Base-by-base conservation (phyloP, 2,329 filamentous ascomycete genomes). In the Colletotrichum cereale region DNA sequence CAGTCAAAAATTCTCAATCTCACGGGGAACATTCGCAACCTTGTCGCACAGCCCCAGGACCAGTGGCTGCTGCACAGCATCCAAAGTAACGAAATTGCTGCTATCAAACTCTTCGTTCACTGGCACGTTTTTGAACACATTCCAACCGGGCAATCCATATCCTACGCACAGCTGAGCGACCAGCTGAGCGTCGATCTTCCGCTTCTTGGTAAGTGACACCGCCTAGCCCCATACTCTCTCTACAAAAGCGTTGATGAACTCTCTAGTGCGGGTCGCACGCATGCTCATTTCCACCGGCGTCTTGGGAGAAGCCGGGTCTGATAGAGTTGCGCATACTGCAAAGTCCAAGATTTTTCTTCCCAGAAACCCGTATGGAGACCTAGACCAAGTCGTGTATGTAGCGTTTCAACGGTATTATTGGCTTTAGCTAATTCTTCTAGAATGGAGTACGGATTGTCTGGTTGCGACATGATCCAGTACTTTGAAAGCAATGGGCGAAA, bases 121-220 rank as follows among this genome's bases (percentile, higher is more conserved):
- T 80, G 79, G 78, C 73, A 76, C 18, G 77, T 73, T 1, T 82
- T 81, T 67, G 77, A 79, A n/a, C 58, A 67, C 3, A 79, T 82
- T 26, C 78, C 79, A 1, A 11, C 62, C 3, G 74, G 74, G 0
- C 78, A 74, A 2, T 36, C 62, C 4, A 77, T 81, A 34, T 76
- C 77, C 11, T 77, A 77, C 66, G 50, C 55, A 0, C 75, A 79
- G 0, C 73, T 83, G 5, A 79, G 79, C 4, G 67, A 63, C 6
- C 75, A 75, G n/a, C 48, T 80, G 1, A 66, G 74, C 1, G 76
- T 76, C 2, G 77, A 82, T 29, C 62, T 61, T 3, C 29, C 65
- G 3, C 68, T 82, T 10, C 76, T 80, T 44, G 71, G 74, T 76
- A 73, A 66, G 73, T 56, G 38, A 55, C 34, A 24, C 24, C 24